phyloP scores from a whole-genome alignment of 2,329 filamentous ascomycete genomes.

The Fusarium irregulare region DNA sequence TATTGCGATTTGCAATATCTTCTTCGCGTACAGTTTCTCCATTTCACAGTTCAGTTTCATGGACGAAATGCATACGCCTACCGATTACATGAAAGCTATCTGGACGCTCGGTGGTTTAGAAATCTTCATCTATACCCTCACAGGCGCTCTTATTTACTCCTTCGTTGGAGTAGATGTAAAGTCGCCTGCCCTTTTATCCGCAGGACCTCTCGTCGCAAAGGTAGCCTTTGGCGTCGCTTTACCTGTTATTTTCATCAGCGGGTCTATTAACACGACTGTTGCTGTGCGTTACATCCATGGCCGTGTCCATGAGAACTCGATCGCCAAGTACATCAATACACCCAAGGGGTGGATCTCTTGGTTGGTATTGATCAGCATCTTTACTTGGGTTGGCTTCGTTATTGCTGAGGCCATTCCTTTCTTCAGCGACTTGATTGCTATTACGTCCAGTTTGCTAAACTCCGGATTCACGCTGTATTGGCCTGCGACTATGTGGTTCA shows the following conservation, averaged over 20 bases:
- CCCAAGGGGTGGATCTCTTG: constrained; percentile 59
- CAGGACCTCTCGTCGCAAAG: constrained; percentile 61
- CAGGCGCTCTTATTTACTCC: constrained; percentile 72
- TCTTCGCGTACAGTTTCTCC: constrained; percentile 71
- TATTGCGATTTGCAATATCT: constrained; percentile 71
- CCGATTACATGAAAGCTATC: constrained; percentile 61
- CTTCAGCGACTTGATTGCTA: constrained; percentile 72
- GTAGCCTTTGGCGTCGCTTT: constrained; percentile 61
- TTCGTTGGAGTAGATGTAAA: constrained; percentile 70
- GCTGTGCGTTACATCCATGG: constrained; percentile 54
- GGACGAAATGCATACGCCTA: constrained; percentile 59
- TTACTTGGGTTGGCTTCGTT: constrained; percentile 60
- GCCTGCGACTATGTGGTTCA: constrained; percentile 55
- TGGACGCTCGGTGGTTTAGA: constrained; percentile 69
- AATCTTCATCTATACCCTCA: constrained; percentile 70
- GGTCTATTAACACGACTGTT: constrained; percentile 67
- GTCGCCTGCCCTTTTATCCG: constrained; percentile 73
- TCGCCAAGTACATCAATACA: constrained; percentile 42
- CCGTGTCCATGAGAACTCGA: constrained; percentile 37
- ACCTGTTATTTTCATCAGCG: constrained; percentile 76
- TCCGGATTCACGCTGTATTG: constrained; percentile 55
- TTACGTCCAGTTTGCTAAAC: constrained; percentile 60
- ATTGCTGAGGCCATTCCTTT: constrained; percentile 76
- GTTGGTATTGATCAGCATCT: constrained; percentile 64
- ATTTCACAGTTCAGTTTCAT: constrained; percentile 59